Percentiles rank a stretch among this genome's conserved stretches.
Conservation (phyloP, 2,329 filamentous ascomycete genomes). For the Hypoxylon sp. region DNA sequence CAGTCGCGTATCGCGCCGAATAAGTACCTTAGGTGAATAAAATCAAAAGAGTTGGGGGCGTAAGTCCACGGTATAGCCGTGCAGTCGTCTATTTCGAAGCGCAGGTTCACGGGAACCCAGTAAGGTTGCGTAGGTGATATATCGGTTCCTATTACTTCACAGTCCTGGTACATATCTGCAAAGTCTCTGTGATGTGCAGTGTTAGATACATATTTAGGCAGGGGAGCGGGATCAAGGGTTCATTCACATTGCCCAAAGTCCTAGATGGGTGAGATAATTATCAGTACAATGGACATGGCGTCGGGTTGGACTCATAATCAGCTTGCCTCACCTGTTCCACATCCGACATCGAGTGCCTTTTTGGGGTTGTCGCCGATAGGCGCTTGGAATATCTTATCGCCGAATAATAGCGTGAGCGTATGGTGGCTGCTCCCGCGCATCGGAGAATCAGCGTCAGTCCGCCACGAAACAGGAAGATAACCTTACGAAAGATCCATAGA, state of each 20-base stretch:
- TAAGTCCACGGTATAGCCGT: constrained; percentile 40
- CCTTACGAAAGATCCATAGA: constrained; percentile 37
- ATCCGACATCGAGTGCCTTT: constrained; percentile 46
- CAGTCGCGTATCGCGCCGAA: constrained; percentile 45
- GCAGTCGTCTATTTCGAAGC: constrained; percentile 46
- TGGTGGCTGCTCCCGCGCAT: constrained; percentile 38
- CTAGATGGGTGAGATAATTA: constrained; percentile 4
- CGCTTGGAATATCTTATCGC: constrained; percentile 42
- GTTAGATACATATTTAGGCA: not conserved
- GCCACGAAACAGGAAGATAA: not conserved
- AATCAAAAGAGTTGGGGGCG: constrained; percentile 40
- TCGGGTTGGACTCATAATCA: not conserved
- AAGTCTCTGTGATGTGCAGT: constrained; percentile 34
- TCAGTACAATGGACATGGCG: not conserved
- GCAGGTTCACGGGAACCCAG: constrained; percentile 44
- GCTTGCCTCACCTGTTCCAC: constrained; percentile 43
- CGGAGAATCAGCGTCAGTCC: constrained; percentile 2
- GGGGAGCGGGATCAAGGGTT: not conserved
- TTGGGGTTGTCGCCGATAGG: constrained; percentile 38
- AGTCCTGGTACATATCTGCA: constrained; percentile 37
- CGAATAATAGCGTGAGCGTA: constrained; percentile 36
- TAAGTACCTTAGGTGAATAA: constrained; percentile 46
- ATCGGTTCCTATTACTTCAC: constrained; percentile 50
- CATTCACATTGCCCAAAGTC: constrained; percentile 42
- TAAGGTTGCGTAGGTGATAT: constrained; percentile 47